Percentiles rank a stretch among this genome's conserved stretches.
Conservation (phyloP, 2,329 filamentous ascomycete genomes). For the Ophiosphaerella narmari region DNA sequence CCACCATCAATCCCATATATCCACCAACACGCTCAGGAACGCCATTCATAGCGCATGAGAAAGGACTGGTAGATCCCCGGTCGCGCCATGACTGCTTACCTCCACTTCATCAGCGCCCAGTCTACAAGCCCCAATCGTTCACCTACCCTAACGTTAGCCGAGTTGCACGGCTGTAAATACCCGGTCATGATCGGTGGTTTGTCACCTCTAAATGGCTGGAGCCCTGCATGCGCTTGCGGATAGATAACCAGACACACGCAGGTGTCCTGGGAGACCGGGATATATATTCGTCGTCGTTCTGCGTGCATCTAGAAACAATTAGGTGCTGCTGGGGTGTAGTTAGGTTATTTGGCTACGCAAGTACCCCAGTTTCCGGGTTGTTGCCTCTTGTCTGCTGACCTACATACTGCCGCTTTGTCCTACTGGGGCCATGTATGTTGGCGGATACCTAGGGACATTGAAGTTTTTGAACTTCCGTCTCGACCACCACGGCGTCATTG, state of each 20-base stretch:
- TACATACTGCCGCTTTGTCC: background rate
- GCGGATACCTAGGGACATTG: background rate
- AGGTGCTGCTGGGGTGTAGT: background rate
- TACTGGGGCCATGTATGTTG: too few species aligned
- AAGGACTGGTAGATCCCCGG: background rate
- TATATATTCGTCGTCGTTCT: background rate
- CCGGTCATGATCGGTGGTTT: conserved; percentile 1
- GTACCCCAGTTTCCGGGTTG: background rate
- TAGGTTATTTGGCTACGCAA: background rate
- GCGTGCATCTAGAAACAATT: background rate
- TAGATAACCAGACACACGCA: background rate
- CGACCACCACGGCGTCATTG: background rate
- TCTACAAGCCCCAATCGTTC: background rate
- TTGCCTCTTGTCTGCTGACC: background rate
- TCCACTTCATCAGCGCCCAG: background rate
- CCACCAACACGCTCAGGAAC: background rate
- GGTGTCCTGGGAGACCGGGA: background rate
- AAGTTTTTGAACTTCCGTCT: background rate
- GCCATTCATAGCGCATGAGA: background rate
- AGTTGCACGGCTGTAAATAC: background rate
- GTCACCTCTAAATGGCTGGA: background rate
- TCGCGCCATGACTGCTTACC: background rate
- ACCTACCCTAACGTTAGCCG: background rate
- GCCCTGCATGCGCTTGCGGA: background rate
- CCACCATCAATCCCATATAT: background rate